Conservation (phyloP, 495 filamentous ascomycete species). For the Cercophora sp. region DNA sequence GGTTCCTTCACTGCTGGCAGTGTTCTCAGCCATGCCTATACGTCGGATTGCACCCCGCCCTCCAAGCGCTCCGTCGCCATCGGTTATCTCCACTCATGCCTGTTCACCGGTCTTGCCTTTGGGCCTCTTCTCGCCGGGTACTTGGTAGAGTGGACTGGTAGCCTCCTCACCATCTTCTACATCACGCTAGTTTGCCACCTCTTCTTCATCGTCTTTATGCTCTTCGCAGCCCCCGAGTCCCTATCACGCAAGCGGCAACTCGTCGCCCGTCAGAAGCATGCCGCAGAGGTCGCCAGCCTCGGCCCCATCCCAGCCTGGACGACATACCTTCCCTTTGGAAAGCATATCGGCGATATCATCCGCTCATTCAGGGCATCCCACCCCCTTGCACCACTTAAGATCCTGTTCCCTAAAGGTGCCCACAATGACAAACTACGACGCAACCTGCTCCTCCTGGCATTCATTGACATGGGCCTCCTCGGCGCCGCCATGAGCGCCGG, state of each 20-base stretch:
- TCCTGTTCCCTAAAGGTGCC: slow-evolving; percentile 67
- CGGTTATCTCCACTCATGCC: slow-evolving; percentile 79
- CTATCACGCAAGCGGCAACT: slow-evolving; percentile 64
- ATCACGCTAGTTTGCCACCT: slow-evolving; percentile 65
- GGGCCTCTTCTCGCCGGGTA: slow-evolving; percentile 78
- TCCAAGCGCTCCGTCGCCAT: slow-evolving; percentile 78
- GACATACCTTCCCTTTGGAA: slow-evolving; percentile 11
- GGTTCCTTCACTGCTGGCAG: slow-evolving; percentile 83
- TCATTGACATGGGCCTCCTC: slow-evolving; percentile 74
- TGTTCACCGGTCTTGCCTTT: slow-evolving; percentile 81
- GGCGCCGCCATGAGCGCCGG: slow-evolving; percentile 77
- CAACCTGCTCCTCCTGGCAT: slow-evolving; percentile 75
- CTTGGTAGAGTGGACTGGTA: slow-evolving; percentile 65
- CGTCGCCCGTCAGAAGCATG: slow-evolving; percentile 63
- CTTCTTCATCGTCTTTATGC: slow-evolving; percentile 64
- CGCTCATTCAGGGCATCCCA: slow-evolving; percentile 42
- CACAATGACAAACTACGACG: slow-evolving; percentile 61
- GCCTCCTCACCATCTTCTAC: slow-evolving; percentile 73
- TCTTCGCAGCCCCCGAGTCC: slow-evolving; percentile 76
- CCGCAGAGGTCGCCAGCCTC: slow-evolving; percentile 21
- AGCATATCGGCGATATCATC: slow-evolving; percentile 11
- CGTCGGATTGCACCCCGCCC: slow-evolving; percentile 79
- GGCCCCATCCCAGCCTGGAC: slow-evolving; percentile 13
- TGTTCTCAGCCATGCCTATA: slow-evolving; percentile 79
- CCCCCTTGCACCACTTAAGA: slow-evolving; percentile 68